Base-by-base conservation (phyloP, 768 basidiomycete genomes). In the Collybia mongolica region DNA sequence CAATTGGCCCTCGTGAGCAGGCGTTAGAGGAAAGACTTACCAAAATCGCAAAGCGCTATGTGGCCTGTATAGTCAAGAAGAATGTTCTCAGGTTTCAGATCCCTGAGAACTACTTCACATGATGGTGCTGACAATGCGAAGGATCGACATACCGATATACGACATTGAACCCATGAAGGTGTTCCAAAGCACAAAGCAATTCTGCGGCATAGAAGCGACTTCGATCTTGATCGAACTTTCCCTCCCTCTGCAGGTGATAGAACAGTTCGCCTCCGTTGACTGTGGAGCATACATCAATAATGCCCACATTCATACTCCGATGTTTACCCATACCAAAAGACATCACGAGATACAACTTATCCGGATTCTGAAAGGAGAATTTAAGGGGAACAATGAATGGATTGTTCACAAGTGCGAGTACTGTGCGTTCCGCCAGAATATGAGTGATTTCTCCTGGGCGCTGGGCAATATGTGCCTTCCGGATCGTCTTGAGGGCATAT, bases 361-460 rank as follows among this genome's bases (percentile, higher is more conserved):
- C 96, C 1, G 90, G 90, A 53, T 88, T 94, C 72, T 99, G 96
- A 81, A 98, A 99, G 4, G 93, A 96, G 70, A 99, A 98, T 65
- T 99, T 98, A 68, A 99, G 84, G 17, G 96, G 97, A 0, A 98
- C 97, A 68, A 99, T 98, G 74, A 99, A 99, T 0, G 96, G 96
- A 62, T 94, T 97, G 72, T 98, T 97, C 53, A 99, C 97, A 48
- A 98, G 79, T 0, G 96, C 96, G 41, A 98, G 79, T 20, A 99
- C 96, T 0, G 96, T 98, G 56, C 97, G 80, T 73, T 99, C 96
- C 3, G 96, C 96, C 35, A 98, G 79, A 54, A 98, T 98, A 65
- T 98, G 97, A 2, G 93, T 98, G 60, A 99, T 98, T 72, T 98
- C 97, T 36, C 95, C 95, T 0, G 90, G 91, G 1, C 96, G 83